A percentile compares a stretch with the other conserved stretches of the same genome.
Evolutionary conservation across 2,329 filamentous ascomycete genomes (phyloP).

Genomic region (Lachnellula occidentalis): DNA sequence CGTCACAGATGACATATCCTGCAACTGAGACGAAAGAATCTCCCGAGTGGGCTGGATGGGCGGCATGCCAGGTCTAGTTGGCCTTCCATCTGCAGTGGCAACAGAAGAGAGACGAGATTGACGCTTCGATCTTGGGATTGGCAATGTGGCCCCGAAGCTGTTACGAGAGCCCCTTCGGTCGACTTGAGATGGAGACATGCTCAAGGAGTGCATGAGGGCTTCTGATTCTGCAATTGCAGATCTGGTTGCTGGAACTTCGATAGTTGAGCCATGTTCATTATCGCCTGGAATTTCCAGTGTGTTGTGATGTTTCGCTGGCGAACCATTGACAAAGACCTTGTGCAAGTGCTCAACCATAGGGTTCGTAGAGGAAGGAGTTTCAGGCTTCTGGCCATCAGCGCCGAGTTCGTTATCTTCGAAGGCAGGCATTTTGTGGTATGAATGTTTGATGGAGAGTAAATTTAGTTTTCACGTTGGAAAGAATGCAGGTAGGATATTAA

Average conservation of each 20-base stretch:
- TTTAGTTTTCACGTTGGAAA: neutral
- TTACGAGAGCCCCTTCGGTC: slow-evolving; percentile 66
- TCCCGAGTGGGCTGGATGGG: slow-evolving; percentile 57
- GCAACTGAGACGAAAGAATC: slow-evolving; percentile 64
- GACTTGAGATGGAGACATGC: slow-evolving; percentile 60
- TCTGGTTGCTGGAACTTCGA: slow-evolving; percentile 65
- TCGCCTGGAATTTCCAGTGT: slow-evolving; percentile 40
- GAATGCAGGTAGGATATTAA: slow-evolving; percentile 3
- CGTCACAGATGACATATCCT: slow-evolving; percentile 61
- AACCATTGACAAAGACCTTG: slow-evolving; percentile 20
- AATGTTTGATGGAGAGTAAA: neutral
- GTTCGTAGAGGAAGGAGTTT: slow-evolving; percentile 2
- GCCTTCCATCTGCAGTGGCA: slow-evolving; percentile 41
- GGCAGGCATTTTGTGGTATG: slow-evolving; percentile 47
- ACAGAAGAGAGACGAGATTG: slow-evolving; percentile 63
- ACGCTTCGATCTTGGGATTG: slow-evolving; percentile 66
- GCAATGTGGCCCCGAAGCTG: slow-evolving; percentile 68
- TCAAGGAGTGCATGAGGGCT: slow-evolving; percentile 69
- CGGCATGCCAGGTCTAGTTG: slow-evolving; percentile 51
- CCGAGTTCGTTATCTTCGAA: slow-evolving; percentile 53
- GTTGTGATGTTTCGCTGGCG: slow-evolving; percentile 12
- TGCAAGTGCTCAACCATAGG: slow-evolving; percentile 14
- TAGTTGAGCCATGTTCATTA: slow-evolving; percentile 37
- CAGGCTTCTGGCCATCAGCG: slow-evolving; percentile 30
- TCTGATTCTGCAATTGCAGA: slow-evolving; percentile 63